A percentile compares a stretch with the other conserved stretches of the same genome.
Evolutionary conservation across 371 early-diverging fungal genomes (phyloP).

Genomic region (Apophysomyces elegans): DNA sequence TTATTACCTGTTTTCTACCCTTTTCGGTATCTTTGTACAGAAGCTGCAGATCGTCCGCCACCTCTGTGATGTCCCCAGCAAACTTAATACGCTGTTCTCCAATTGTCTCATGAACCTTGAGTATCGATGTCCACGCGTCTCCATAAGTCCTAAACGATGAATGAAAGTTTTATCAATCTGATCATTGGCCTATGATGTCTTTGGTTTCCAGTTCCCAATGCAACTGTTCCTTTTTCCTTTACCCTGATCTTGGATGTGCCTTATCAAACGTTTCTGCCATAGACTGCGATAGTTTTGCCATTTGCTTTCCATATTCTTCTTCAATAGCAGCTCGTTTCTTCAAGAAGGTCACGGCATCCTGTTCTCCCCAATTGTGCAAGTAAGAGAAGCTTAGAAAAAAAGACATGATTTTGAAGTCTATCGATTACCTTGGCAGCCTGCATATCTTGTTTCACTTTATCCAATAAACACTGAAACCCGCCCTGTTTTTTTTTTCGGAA

Average conservation of each 20-base stretch:
- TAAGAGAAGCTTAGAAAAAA: slow-evolving; percentile 8
- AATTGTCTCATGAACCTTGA: slow-evolving; percentile 72
- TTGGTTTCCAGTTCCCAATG: too few species aligned
- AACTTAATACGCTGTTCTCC: slow-evolving; percentile 71
- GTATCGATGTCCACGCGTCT: slow-evolving; percentile 54
- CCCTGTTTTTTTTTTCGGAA: slow-evolving; percentile 20
- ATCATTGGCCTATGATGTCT: too few species aligned
- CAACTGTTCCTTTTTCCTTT: slow-evolving; percentile 8
- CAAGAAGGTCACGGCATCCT: slow-evolving; percentile 52
- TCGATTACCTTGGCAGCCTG: slow-evolving; percentile 42
- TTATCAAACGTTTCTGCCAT: slow-evolving; percentile 44
- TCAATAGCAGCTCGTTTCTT: slow-evolving; percentile 59
- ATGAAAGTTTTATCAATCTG: too few species aligned
- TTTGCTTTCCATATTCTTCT: slow-evolving; percentile 58
- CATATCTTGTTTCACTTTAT: slow-evolving; percentile 50
- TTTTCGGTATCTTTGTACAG: slow-evolving; percentile 80
- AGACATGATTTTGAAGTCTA: background rate
- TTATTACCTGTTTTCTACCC: slow-evolving; percentile 69
- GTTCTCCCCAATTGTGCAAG: background rate
- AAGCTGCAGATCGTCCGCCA: slow-evolving; percentile 70
- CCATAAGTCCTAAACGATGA: slow-evolving; percentile 51
- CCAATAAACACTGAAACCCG: slow-evolving; percentile 45
- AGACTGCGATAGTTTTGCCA: slow-evolving; percentile 46
- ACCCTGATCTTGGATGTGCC: slow-evolving; percentile 43
- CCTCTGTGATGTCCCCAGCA: slow-evolving; percentile 58